Evolutionary conservation across 371 early-diverging fungal species (phyloP).

Genomic region (Mortierella sp.): DNA sequence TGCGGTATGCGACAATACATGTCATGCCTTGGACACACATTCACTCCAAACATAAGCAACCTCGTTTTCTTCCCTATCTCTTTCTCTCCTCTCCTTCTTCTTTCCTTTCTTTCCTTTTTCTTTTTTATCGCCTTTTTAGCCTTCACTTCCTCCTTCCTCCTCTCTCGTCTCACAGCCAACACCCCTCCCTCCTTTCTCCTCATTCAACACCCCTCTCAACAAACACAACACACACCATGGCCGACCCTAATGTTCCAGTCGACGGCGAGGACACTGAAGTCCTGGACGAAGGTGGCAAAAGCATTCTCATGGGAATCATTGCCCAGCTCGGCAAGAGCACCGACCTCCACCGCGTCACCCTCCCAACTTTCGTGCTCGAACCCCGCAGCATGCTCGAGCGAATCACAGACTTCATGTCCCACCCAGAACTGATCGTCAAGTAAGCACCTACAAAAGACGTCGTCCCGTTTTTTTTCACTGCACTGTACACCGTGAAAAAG

Average conservation of each 20-base stretch:
- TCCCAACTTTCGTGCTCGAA: constrained; percentile 98
- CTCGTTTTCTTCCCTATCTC: neutral
- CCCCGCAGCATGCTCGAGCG: constrained; percentile 96
- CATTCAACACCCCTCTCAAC: neutral
- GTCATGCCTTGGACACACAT: constrained; percentile 8
- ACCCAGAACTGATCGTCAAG: constrained; percentile 90
- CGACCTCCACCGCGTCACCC: constrained; percentile 91
- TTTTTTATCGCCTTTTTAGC: neutral
- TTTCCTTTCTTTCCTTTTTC: neutral
- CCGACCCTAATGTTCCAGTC: constrained; percentile 18
- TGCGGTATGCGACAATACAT: neutral
- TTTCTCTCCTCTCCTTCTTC: neutral
- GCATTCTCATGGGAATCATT: constrained; percentile 88
- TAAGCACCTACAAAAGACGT: constrained; percentile 57
- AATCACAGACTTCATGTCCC: constrained; percentile 96
- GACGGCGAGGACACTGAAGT: constrained; percentile 79
- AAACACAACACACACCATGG: constrained; percentile 15
- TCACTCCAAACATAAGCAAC: neutral
- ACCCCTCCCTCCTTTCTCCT: neutral
- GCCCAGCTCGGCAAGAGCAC: constrained; percentile 90
- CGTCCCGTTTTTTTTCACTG: neutral
- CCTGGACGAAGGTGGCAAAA: constrained; percentile 88
- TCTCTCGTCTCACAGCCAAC: neutral
- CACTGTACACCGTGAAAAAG: neutral
- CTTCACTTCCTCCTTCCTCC: neutral